Percentiles rank a stretch among this genome's conserved stretches.
Evolutionary conservation across 2,329 filamentous ascomycete genomes (phyloP).

Genomic region (Aureobasidium mangrovei): DNA sequence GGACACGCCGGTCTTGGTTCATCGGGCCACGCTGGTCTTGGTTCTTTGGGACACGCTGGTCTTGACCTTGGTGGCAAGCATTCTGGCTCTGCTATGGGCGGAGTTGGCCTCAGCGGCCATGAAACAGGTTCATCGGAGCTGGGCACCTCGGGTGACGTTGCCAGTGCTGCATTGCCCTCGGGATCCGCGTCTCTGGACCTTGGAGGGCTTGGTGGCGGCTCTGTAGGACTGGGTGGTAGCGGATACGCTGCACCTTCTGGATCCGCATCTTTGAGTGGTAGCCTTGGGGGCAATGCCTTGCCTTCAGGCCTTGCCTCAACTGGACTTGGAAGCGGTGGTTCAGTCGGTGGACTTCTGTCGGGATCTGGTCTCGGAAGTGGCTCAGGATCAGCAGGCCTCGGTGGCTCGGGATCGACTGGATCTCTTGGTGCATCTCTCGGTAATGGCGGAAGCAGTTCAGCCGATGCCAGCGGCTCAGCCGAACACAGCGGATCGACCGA

Average conservation of each 20-base stretch:
- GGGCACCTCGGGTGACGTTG: neutral
- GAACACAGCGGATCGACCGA: neutral
- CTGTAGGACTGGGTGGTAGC: neutral
- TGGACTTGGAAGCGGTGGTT: neutral
- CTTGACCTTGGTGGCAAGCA: neutral
- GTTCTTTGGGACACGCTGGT: neutral
- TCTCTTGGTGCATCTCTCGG: neutral
- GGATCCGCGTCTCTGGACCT: no score
- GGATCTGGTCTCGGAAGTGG: neutral
- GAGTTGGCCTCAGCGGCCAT: neutral
- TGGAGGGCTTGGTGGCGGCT: neutral
- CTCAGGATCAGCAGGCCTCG: neutral
- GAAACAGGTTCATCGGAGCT: neutral
- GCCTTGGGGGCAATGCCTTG: neutral
- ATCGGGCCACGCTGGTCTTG: neutral
- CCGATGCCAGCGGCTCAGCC: neutral
- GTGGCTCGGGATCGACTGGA: conserved; percentile 1
- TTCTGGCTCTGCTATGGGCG: neutral
- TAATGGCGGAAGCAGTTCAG: neutral
- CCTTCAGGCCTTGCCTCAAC: neutral
- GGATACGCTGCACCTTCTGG: neutral
- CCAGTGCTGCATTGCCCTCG: no score
- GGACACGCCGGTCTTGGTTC: neutral
- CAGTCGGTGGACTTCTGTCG: neutral
- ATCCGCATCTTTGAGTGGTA: neutral